These are phyloP conservation scores for Fusarium sororula DNA, from an alignment of 2,329 filamentous ascomycete species.

Conservation along the genomic window DNA sequence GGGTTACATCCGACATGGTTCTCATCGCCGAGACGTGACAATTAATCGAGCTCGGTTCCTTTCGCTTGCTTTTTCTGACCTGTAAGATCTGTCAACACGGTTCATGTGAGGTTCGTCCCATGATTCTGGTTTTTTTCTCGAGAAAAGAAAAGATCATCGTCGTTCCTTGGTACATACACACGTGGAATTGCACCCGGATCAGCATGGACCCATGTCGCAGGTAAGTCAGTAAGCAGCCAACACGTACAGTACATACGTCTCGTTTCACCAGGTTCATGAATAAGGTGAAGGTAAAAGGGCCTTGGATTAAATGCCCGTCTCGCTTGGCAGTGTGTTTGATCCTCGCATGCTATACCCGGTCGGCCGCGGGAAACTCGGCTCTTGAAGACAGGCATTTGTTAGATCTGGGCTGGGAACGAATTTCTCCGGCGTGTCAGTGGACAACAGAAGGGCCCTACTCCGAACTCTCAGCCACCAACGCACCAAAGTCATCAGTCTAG, in stretches of 20 bases:
- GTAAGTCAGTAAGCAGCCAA: neutral
- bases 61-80: neutral
- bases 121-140: neutral
- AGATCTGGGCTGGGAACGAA: neutral
- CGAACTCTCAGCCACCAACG: neutral
- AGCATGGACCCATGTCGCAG: neutral
- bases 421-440: neutral
- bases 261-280: neutral
- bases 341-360: conserved; percentile 1
- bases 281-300: neutral
- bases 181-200: neutral
- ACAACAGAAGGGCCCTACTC: neutral
- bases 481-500: neutral
- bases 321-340: neutral
- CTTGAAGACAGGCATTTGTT: neutral
- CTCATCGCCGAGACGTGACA: neutral
- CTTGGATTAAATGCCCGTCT: neutral
- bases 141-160: neutral
- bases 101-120: neutral
- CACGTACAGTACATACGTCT: neutral
- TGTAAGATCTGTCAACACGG: neutral
- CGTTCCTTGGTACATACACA: neutral
- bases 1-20: neutral
- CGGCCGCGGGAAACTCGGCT: neutral
- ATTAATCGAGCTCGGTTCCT: neutral